Evolutionary conservation across 1,284 basidiomycete genomes (phyloP).

Genomic region (Earliella scabrosa): DNA sequence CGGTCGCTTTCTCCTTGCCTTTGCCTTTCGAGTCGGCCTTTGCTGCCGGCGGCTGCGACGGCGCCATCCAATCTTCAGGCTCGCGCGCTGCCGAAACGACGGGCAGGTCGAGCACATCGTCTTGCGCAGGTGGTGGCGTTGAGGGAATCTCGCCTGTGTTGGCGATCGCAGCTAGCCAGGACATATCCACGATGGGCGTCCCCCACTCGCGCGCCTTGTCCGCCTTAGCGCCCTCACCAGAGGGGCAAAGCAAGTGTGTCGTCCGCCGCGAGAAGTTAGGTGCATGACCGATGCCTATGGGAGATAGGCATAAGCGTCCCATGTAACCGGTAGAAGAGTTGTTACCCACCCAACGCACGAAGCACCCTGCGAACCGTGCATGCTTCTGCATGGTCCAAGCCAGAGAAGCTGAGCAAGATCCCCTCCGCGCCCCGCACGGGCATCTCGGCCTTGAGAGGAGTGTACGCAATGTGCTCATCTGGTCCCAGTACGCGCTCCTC

Average conservation of each 20-base stretch:
- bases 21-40: slow-evolving; percentile 16
- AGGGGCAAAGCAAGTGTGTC: slow-evolving; percentile 77
- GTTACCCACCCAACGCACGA: slow-evolving; percentile 63
- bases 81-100: slow-evolving; percentile 1
- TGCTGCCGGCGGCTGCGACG: slow-evolving; percentile 13
- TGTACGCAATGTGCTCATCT: slow-evolving; percentile 65
- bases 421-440: slow-evolving; percentile 56
- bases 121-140: slow-evolving; percentile 12
- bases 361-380: slow-evolving; percentile 63
- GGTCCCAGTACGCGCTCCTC: slow-evolving; percentile 63
- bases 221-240: slow-evolving; percentile 67
- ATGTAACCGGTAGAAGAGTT: neutral
- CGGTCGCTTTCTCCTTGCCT: slow-evolving; percentile 33
- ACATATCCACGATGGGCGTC: slow-evolving; percentile 61
- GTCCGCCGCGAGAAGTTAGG: slow-evolving; percentile 62
- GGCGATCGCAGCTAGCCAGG: slow-evolving; percentile 64
- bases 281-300: slow-evolving; percentile 57
- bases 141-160: slow-evolving; percentile 46
- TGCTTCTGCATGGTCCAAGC: slow-evolving; percentile 66
- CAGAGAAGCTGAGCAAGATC: slow-evolving; percentile 67
- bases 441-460: slow-evolving; percentile 54
- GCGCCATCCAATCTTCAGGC: slow-evolving; percentile 14
- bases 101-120: slow-evolving; percentile 10
- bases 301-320: slow-evolving; percentile 4
- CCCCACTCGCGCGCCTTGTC: slow-evolving; percentile 77